These are phyloP conservation scores for Phellinidium pouzarii DNA, from an alignment of 1,284 basidiomycete genomes.

Conservation along the genomic window DNA sequence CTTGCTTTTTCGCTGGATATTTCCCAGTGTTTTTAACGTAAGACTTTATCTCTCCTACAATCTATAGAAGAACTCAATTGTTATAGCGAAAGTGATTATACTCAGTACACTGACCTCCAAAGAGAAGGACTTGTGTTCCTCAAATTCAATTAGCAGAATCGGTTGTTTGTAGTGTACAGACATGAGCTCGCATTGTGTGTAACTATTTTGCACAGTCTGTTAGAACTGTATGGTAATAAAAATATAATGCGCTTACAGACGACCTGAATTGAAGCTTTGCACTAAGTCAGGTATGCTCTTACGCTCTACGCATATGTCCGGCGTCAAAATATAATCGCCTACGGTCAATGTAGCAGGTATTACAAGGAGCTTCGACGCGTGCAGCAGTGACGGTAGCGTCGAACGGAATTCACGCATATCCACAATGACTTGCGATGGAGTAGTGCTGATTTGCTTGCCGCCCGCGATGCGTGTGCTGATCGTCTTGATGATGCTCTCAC, in stretches of 20 bases:
- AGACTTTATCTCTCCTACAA: conserved; percentile 53
- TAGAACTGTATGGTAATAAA: background rate
- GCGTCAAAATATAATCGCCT: conserved; percentile 93
- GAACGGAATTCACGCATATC: conserved; percentile 97
- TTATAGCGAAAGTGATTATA: background rate
- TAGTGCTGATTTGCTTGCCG: conserved; percentile 62
- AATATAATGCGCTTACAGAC: conserved; percentile 60
- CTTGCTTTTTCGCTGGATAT: conserved; percentile 45
- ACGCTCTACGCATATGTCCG: conserved; percentile 93
- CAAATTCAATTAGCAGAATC: conserved; percentile 95
- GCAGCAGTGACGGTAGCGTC: conserved; percentile 83
- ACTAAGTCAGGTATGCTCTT: conserved; percentile 92
- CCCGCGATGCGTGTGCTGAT: conserved; percentile 88
- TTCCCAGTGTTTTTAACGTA: conserved; percentile 53
- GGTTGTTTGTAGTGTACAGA: conserved; percentile 93
- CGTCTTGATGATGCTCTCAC: conserved; percentile 70
- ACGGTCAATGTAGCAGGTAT: conserved; percentile 90
- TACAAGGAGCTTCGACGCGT: conserved; percentile 77
- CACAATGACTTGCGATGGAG: conserved; percentile 81
- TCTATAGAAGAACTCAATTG: conserved; percentile 30
- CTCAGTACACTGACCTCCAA: conserved; percentile 54
- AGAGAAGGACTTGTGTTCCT: conserved; percentile 93
- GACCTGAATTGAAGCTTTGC: conserved; percentile 87
- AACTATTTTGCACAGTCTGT: conserved; percentile 41
- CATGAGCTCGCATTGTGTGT: conserved; percentile 97